phyloP scores from a whole-genome alignment of 2,329 filamentous ascomycete genomes.

The Aspergillus pseudoviridinutans region DNA sequence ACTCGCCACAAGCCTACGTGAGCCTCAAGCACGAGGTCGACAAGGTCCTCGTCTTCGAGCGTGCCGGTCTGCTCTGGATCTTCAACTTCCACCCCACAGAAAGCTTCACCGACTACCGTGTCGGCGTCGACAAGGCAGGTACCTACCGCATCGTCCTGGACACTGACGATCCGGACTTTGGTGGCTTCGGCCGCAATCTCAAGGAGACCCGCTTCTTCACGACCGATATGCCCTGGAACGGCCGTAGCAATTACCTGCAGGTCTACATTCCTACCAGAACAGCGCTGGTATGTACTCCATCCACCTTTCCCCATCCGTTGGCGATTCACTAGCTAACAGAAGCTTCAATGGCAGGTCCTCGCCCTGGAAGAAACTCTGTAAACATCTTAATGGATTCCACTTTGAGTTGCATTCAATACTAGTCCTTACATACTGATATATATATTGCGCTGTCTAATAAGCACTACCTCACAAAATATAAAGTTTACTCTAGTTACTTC shows the following conservation, averaged over 20 bases:
- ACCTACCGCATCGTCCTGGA: constrained; percentile 86
- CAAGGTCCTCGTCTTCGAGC: constrained; percentile 94
- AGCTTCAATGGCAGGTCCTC: constrained; percentile 44
- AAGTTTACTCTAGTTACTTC: background rate
- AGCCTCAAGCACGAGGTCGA: constrained; percentile 90
- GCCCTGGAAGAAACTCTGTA: constrained; percentile 47
- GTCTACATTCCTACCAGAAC: constrained; percentile 83
- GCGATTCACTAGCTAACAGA: background rate
- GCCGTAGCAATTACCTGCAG: constrained; percentile 83
- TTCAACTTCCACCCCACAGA: constrained; percentile 91
- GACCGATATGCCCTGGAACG: constrained; percentile 85
- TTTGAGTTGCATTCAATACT: background rate
- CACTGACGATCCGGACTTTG: constrained; percentile 71
- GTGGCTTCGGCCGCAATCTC: constrained; percentile 74
- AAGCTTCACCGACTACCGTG: constrained; percentile 87
- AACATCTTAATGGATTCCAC: background rate
- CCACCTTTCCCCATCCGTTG: background rate
- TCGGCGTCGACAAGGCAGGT: constrained; percentile 78
- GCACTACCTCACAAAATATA: too few species aligned
- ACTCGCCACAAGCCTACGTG: constrained; percentile 80
- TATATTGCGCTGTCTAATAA: background rate
- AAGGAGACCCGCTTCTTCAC: constrained; percentile 87
- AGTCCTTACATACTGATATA: background rate
- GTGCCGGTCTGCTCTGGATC: constrained; percentile 82
- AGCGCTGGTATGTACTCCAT: constrained; percentile 62